Evolutionary conservation across 2,329 filamentous ascomycete genomes (phyloP).

Genomic region (Apiospora arundinis): DNA sequence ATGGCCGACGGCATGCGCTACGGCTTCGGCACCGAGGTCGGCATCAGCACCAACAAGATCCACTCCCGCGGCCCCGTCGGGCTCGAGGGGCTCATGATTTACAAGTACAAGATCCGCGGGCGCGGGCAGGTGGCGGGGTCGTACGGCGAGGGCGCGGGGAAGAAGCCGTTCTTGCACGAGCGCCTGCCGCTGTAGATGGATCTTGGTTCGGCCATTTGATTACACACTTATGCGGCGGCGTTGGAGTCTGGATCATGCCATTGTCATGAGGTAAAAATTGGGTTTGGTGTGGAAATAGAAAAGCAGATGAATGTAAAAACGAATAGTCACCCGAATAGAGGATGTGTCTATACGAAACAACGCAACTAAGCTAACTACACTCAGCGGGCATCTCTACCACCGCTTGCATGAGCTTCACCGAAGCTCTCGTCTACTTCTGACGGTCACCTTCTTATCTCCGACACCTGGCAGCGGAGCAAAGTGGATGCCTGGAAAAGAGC

Average conservation of each 20-base stretch:
- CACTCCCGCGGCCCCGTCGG: slow-evolving; percentile 93
- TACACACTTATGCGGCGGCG: neutral
- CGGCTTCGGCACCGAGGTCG: slow-evolving; percentile 97
- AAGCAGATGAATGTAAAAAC: neutral
- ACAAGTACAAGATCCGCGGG: slow-evolving; percentile 92
- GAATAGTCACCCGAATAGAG: too few relatives aligned
- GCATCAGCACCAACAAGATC: slow-evolving; percentile 99
- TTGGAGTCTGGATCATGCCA: neutral
- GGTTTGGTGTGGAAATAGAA: neutral
- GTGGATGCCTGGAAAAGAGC: neutral
- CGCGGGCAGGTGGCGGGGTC: slow-evolving; percentile 80
- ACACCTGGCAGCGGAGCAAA: slow-evolving; percentile 1
- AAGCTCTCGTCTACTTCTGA: neutral
- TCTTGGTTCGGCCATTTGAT: neutral
- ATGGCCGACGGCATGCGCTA: slow-evolving; percentile 98
- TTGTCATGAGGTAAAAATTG: neutral
- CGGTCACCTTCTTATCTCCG: neutral
- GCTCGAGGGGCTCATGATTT: slow-evolving; percentile 92
- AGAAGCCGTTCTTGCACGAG: slow-evolving; percentile 66
- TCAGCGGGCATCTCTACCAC: neutral
- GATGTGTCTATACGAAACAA: neutral
- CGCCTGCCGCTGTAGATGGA: slow-evolving; percentile 48
- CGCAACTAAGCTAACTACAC: too few relatives aligned
- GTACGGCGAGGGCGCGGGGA: slow-evolving; percentile 71
- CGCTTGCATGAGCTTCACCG: neutral